Conservation (phyloP, 2,329 filamentous ascomycete species). For the Aspergillus clavatus region DNA sequence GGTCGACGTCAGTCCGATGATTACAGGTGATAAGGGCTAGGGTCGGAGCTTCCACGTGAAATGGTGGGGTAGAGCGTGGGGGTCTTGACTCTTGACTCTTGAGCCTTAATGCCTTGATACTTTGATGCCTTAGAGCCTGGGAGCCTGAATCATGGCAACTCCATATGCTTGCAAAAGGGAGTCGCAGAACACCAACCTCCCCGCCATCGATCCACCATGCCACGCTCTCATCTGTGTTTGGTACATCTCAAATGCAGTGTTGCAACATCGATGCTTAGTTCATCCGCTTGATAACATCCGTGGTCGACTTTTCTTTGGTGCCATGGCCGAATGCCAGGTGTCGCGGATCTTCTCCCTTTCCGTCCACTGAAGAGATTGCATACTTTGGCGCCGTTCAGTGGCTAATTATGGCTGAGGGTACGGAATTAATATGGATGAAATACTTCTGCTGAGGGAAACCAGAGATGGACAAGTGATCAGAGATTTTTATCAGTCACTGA, state of each 20-base stretch:
- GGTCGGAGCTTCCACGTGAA: constrained; percentile 15
- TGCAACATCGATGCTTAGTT: constrained; percentile 1
- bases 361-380: neutral
- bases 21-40: constrained; percentile 22
- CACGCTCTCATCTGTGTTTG: too few relatives aligned
- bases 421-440: neutral
- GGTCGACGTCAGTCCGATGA: constrained; percentile 23
- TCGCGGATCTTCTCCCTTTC: constrained; percentile 9
- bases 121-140: too few relatives aligned
- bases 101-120: too few relatives aligned
- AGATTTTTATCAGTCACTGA: too few relatives aligned
- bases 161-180: too few relatives aligned
- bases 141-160: constrained; percentile 10
- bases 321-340: neutral
- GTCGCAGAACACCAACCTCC: too few relatives aligned
- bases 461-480: neutral
- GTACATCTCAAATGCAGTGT: constrained; percentile 1
- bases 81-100: too few relatives aligned
- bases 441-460: neutral
- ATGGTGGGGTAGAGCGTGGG: neutral
- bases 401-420: neutral
- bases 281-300: too few relatives aligned
- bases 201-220: too few relatives aligned
- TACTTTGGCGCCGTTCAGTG: neutral
- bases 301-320: neutral